Conservation (phyloP, 306 rosid genomes). For the Vicia sativa region DNA sequence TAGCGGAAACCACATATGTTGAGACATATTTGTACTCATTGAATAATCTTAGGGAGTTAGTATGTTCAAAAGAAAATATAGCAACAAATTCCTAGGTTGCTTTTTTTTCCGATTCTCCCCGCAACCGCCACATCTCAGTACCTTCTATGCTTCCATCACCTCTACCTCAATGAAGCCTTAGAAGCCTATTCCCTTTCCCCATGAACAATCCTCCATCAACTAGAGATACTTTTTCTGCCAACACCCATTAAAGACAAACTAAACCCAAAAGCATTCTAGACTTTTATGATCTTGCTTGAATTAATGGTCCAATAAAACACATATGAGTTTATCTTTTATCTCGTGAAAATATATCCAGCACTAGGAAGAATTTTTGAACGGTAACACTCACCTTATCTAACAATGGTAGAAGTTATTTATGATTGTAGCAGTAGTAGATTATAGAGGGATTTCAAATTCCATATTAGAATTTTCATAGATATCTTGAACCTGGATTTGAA, state of each 20-base stretch:
- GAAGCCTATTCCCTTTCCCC: no score
- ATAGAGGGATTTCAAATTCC: no score
- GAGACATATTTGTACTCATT: background rate
- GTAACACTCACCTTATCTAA: no score
- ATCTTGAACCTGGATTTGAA: slow-evolving; percentile 18
- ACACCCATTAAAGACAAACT: background rate
- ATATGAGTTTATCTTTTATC: no score
- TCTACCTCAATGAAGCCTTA: background rate
- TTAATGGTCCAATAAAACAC: no score
- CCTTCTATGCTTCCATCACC: background rate
- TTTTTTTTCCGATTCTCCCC: background rate
- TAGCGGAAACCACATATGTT: background rate
- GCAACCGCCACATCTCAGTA: no score
- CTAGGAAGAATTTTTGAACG: no score
- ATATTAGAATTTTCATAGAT: no score
- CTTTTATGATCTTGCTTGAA: background rate
- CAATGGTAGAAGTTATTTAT: no score
- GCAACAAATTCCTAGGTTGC: background rate
- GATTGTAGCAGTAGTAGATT: no score
- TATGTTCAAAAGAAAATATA: background rate
- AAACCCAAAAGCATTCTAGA: background rate
- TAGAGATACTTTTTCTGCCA: background rate
- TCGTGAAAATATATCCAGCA: no score
- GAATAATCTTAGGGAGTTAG: background rate
- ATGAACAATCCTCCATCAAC: no score